These are phyloP conservation scores for Podospora fimiseda DNA, from an alignment of 495 filamentous ascomycete species.

Conservation along the genomic window DNA sequence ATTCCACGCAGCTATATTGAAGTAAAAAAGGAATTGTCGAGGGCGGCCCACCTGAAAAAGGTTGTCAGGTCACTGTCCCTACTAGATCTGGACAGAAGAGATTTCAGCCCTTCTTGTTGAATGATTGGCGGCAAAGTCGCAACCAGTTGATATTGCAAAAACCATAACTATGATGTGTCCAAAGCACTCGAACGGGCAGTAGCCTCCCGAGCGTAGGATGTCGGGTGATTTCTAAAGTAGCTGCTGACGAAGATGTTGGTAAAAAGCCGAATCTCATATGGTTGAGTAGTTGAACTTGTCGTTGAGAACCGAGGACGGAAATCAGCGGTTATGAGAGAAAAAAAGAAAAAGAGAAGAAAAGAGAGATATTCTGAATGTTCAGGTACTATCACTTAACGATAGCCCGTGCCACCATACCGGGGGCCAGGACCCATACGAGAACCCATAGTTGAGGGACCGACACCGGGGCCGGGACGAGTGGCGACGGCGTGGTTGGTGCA, in stretches of 20 bases:
- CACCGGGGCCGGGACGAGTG: slow-evolving; percentile 78
- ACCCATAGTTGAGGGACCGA: slow-evolving; percentile 47
- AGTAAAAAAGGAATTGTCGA: slow-evolving; percentile 13
- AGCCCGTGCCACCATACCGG: slow-evolving; percentile 44
- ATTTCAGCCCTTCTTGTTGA: slow-evolving; percentile 16
- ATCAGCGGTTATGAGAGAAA: slow-evolving; percentile 13
- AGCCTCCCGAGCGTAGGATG: slow-evolving; percentile 53
- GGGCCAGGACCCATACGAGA: slow-evolving; percentile 50
- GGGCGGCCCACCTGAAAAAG: slow-evolving; percentile 12
- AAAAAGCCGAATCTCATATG: slow-evolving; percentile 32
- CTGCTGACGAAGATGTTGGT: slow-evolving; percentile 50
- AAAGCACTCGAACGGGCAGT: slow-evolving; percentile 48
- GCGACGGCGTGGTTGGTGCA: slow-evolving; percentile 88
- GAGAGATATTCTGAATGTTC: neutral
- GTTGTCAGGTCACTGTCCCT: slow-evolving; percentile 20
- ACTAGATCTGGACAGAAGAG: slow-evolving; percentile 28
- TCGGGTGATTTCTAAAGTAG: slow-evolving; percentile 48
- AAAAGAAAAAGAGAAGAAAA: slow-evolving; percentile 19
- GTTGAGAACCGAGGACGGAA: slow-evolving; percentile 28
- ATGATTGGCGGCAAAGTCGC: slow-evolving; percentile 15
- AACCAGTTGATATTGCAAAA: slow-evolving; percentile 45
- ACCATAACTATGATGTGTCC: slow-evolving; percentile 55
- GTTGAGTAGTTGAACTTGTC: slow-evolving; percentile 21
- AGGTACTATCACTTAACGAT: slow-evolving; percentile 26
- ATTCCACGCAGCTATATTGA: slow-evolving; percentile 27